Evolutionary conservation across 139 green algal species (phyloP), one percentile per base, ranked within the genome.

Genomic region (Penium margaritaceum): DNA sequence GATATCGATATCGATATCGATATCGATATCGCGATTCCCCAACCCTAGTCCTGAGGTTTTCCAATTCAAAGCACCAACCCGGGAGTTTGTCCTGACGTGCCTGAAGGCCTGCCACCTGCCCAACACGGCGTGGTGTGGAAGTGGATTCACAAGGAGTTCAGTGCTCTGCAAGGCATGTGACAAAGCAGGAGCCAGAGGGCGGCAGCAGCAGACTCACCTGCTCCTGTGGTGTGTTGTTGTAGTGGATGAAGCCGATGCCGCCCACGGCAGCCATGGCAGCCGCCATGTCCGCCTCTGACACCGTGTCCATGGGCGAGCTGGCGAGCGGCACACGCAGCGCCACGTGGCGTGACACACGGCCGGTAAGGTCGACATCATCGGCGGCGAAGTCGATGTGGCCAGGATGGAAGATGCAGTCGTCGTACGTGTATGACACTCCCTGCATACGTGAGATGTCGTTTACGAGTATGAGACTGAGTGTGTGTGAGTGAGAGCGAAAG

Each of bases 371-470:
- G 0, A 98, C 93, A 85, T 98, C 83, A 75, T 98, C 81, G 2
- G 92, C 91, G 0, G 81, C 85, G 81, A 99, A 99, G 84, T 90
- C 71, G 67, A 99, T 99, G 81, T 96, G 88, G 12, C 95, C 92
- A 12, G 95, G 95, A 66, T 96, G 90, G 72, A 99, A 92, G 63
- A 99, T 99, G 24, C 97, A 84, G 72, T 99, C 95, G 62, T 99
- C 95, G 64, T 99, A 99, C 0, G 95, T 98, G 86, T 97, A 97
- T 43, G 84, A 93, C 1, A 89, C 74, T 30, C 94, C 79, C 62
- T 82, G 73, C 6, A 27, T n/a, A n/a, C n/a, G 17, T 32, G 47
- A 32, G n/a, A 60, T 24, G 51, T 60, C 24, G 51, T 24, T 15
- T 33, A 7, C 24, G 6, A 60, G 6, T 1, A 60, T 60, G 29